Conservation (phyloP, 129 eudicot species). For the Chrysanthemum makinoi region DNA sequence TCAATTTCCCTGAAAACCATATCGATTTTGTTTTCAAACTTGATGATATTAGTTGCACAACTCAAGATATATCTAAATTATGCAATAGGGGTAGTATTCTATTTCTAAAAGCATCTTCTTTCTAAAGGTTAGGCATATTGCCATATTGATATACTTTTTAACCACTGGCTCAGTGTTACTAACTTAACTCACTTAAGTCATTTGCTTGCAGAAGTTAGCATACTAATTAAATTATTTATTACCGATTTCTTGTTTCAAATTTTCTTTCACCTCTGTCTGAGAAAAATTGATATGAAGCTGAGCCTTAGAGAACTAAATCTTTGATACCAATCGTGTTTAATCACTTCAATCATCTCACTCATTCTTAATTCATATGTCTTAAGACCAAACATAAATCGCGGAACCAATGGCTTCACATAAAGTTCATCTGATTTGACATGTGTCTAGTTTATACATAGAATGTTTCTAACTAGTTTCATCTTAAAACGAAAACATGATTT, state of each 20-base stretch:
- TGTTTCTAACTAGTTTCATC: not conserved
- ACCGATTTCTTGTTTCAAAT: constrained; percentile 1
- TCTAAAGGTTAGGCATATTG: constrained; percentile 6
- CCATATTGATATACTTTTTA: not conserved
- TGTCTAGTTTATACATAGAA: not conserved
- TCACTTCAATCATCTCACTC: constrained; percentile 4
- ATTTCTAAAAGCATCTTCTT: constrained; percentile 10
- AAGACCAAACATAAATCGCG: constrained; percentile 9
- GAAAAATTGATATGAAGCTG: constrained; percentile 11
- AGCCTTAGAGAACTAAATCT: not conserved
- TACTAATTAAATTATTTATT: constrained; percentile 8
- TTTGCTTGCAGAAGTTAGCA: constrained; percentile 9
- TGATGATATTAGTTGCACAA: constrained; percentile 6
- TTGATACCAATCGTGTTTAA: not conserved
- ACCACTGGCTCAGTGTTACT: not conserved
- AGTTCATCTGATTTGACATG: constrained; percentile 11
- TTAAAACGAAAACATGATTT: not conserved
- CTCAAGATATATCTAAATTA: not conserved
- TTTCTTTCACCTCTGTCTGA: not conserved
- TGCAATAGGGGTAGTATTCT: not conserved
- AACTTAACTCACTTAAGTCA: constrained; percentile 9
- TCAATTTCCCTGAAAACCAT: not conserved
- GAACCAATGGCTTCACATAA: not conserved
- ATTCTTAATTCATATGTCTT: not conserved
- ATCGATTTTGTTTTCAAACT: not conserved